phyloP scores from a whole-genome alignment of 371 early-diverging fungal species.

The Haplosporangium sp. region DNA sequence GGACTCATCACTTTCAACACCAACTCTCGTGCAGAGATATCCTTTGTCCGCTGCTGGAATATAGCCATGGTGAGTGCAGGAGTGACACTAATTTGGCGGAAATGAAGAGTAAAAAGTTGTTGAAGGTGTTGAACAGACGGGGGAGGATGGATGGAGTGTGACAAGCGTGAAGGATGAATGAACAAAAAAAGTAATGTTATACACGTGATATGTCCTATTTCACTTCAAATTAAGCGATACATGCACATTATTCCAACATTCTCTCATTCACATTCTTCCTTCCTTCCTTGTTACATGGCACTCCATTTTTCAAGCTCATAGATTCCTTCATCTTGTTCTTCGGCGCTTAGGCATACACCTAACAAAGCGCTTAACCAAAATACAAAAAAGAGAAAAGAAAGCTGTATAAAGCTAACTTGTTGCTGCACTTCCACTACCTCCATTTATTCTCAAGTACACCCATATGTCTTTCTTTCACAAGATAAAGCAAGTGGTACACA shows the following conservation, averaged over 20 bases:
- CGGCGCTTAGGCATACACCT: no score
- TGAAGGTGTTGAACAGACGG: not conserved
- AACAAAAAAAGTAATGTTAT: not conserved
- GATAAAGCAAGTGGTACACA: constrained; percentile 44
- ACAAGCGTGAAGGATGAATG: not conserved
- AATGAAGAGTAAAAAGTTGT: not conserved
- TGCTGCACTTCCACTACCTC: no score
- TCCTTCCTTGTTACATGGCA: no score
- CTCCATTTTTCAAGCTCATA: no score
- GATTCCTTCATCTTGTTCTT: no score
- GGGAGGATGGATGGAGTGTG: not conserved
- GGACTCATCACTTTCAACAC: constrained; percentile 78
- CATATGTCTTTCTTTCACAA: constrained; percentile 53
- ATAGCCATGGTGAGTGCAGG: constrained; percentile 11
- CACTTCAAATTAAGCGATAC: not conserved
- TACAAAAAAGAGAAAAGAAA: no score
- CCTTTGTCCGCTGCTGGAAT: constrained; percentile 29
- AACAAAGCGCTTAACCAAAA: no score
- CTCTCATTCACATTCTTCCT: no score
- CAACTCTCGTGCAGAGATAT: constrained; percentile 62
- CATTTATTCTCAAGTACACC: not conserved
- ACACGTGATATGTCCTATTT: not conserved
- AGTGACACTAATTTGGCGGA: not conserved
- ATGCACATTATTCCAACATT: not conserved
- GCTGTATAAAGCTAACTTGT: no score